Conservation (phyloP, 2,329 filamentous ascomycete species). For the Cladosporium sp. region DNA sequence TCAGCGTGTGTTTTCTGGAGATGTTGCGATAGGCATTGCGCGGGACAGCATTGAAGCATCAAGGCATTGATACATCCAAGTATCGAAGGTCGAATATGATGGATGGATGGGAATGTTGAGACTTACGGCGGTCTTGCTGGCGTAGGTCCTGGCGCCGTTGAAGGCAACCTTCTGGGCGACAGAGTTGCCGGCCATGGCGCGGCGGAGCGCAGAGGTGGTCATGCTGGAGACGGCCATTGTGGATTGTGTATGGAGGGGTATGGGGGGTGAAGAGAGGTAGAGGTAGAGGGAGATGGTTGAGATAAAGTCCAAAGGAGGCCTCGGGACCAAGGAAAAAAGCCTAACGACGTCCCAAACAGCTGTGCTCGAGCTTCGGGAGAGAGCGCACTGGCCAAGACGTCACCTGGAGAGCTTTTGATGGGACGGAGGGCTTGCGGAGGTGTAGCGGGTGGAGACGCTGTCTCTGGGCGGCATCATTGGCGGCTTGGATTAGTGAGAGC, state of each 20-base stretch:
- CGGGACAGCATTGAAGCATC: not conserved
- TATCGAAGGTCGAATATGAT: not conserved
- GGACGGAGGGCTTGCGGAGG: not conserved
- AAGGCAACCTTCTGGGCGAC: slow-evolving; percentile 56
- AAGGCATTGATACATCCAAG: not conserved
- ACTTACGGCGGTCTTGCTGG: slow-evolving; percentile 80
- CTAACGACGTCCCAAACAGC: not conserved
- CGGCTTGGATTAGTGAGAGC: too few species aligned
- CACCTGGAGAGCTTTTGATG: not conserved
- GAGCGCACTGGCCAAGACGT: slow-evolving; percentile 8
- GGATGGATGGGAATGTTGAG: not conserved
- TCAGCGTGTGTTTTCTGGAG: not conserved
- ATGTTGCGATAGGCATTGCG: not conserved
- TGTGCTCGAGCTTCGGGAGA: slow-evolving; percentile 1
- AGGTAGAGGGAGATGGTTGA: not conserved
- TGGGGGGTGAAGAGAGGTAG: not conserved
- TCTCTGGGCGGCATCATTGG: too few species aligned
- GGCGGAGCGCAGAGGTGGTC: slow-evolving; percentile 70
- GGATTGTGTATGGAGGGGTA: slow-evolving; percentile 1
- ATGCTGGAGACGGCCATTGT: slow-evolving; percentile 29
- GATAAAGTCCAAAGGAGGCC: not conserved
- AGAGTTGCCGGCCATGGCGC: slow-evolving; percentile 56
- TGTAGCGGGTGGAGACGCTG: too few species aligned
- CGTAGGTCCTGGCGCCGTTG: slow-evolving; percentile 85
- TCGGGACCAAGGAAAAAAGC: slow-evolving; percentile 1